A percentile compares a stretch with the other conserved stretches of the same genome.
These are phyloP conservation scores for Isoetes engelmannii DNA, from an alignment of 83 land plant genomes.

Conservation along the genomic window DNA sequence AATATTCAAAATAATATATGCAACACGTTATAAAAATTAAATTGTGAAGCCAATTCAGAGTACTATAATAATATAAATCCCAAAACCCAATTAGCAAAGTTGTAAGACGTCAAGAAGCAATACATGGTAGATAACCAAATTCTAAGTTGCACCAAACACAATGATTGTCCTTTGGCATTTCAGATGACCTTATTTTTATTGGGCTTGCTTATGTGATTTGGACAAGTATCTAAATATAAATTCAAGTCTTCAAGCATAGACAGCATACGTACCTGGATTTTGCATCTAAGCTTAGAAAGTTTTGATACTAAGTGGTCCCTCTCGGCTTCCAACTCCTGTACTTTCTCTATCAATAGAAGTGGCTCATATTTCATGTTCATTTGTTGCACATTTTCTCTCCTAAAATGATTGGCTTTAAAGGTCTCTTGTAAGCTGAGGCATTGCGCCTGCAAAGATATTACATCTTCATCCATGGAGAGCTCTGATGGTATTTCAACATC, in stretches of 20 bases:
- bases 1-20: background rate
- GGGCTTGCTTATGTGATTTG: background rate
- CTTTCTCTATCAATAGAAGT: background rate
- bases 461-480: conserved; percentile 22
- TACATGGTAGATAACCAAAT: background rate
- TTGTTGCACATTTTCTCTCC: conserved; percentile 7
- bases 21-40: background rate
- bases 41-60: background rate
- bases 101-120: background rate
- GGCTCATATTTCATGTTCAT: conserved; percentile 9
- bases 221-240: background rate
- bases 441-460: conserved; percentile 15
- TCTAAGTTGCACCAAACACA: background rate
- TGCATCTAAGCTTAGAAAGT: conserved; percentile 8
- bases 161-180: background rate
- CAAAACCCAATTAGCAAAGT: background rate
- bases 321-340: conserved; percentile 14
- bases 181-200: background rate
- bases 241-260: background rate
- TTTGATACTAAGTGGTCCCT: conserved; percentile 8
- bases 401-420: conserved; percentile 12
- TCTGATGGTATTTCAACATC: conserved; percentile 24
- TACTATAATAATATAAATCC: background rate
- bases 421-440: conserved; percentile 13
- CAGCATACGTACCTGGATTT: conserved; percentile 13